Evolutionary conservation across 257 asterid species (phyloP).

Genomic region (Solanum medicagineum): DNA sequence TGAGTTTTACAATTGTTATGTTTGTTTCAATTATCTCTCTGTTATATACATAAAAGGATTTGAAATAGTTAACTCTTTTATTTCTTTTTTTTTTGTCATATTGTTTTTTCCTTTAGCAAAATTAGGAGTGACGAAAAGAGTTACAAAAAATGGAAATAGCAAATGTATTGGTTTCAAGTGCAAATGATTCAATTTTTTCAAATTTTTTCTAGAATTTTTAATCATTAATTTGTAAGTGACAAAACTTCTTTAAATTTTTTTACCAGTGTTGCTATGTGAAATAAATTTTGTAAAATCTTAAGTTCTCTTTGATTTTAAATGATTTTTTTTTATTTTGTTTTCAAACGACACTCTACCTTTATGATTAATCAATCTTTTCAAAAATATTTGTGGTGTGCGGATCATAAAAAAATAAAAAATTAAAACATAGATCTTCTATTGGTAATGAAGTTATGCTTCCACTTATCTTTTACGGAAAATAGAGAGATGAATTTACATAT

Average conservation of each 20-base stretch:
- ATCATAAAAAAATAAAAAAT: too few species aligned
- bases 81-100: not conserved
- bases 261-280: not conserved
- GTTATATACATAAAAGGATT: too few species aligned
- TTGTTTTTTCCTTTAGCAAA: not conserved
- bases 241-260: not conserved
- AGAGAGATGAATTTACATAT: too few species aligned
- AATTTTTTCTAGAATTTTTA: not conserved
- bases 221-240: not conserved
- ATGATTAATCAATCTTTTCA: too few species aligned
- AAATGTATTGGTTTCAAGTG: slow-evolving; percentile 26
- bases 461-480: too few species aligned
- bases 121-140: slow-evolving; percentile 17
- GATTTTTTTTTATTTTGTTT: not conserved
- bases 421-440: too few species aligned
- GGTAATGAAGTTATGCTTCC: too few species aligned
- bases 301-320: not conserved
- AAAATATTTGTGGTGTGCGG: too few species aligned
- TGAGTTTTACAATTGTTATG: too few species aligned
- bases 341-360: too few species aligned
- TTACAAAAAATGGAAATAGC: slow-evolving; percentile 22
- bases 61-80: not conserved
- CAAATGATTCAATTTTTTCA: slow-evolving; percentile 25
- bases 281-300: not conserved
- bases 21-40: not conserved